Conservation (phyloP, 2,329 filamentous ascomycete genomes). For the Xylaria sp. region DNA sequence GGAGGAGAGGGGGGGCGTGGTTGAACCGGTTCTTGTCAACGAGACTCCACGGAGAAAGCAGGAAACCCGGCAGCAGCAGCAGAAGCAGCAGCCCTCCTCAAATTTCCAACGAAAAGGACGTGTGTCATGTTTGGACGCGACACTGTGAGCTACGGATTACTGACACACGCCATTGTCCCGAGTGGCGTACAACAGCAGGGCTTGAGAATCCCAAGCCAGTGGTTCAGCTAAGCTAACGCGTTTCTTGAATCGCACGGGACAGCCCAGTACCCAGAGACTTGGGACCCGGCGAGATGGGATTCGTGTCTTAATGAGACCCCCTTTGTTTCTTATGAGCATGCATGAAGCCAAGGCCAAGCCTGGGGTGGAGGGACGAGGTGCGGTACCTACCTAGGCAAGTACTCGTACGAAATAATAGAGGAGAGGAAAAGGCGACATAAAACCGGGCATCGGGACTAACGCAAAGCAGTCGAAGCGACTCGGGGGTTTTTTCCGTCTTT, state of each 20-base stretch:
- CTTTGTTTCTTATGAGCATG: constrained; percentile 12
- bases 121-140: constrained; percentile 13
- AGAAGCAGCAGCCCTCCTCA: constrained; percentile 8
- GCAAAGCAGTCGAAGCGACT: constrained; percentile 20
- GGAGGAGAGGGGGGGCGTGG: background rate
- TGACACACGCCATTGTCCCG: constrained; percentile 23
- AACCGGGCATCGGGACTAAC: constrained; percentile 18
- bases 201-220: constrained; percentile 25
- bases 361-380: background rate
- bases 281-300: constrained; percentile 16
- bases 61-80: background rate
- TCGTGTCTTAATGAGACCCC: constrained; percentile 17
- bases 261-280: constrained; percentile 22
- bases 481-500: constrained; percentile 21
- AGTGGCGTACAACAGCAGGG: constrained; percentile 22
- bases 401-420: background rate
- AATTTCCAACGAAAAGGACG: constrained; percentile 6
- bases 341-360: constrained; percentile 4
- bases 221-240: constrained; percentile 23
- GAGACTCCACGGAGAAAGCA: constrained; percentile 7
- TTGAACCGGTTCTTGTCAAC: constrained; percentile 7
- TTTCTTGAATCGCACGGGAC: constrained; percentile 19
- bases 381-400: background rate
- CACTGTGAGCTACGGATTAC: constrained; percentile 18
- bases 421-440: constrained; percentile 19